These are phyloP conservation scores for Penicillium robsamsonii DNA, from an alignment of 495 filamentous ascomycete species.

Conservation along the genomic window DNA sequence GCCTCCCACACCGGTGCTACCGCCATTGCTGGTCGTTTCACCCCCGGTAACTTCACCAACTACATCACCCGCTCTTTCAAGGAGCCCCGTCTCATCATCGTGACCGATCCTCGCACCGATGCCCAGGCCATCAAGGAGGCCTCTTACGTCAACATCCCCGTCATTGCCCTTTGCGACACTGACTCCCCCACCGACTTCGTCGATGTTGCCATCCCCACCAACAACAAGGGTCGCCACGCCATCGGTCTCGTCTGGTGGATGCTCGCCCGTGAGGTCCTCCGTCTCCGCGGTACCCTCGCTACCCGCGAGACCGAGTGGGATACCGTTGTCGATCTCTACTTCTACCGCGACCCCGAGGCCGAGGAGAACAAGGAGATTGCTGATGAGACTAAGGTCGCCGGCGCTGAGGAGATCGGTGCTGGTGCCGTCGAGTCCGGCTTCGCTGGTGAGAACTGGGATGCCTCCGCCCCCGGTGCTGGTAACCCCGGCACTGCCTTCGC, in stretches of 20 bases:
- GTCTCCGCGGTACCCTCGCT: constrained; percentile 92
- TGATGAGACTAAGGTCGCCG: constrained; percentile 63
- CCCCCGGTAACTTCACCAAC: constrained; percentile 99
- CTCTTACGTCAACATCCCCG: constrained; percentile 99
- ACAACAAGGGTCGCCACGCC: constrained; percentile 99
- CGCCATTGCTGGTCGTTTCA: constrained; percentile 99
- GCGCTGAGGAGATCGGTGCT: constrained; percentile 80
- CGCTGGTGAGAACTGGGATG: constrained; percentile 56
- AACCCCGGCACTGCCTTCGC: constrained; percentile 59
- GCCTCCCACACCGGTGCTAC: constrained; percentile 94
- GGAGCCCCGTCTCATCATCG: constrained; percentile 98
- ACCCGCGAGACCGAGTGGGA: constrained; percentile 96
- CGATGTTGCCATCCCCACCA: constrained; percentile 98
- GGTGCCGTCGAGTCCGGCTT: constrained; percentile 79
- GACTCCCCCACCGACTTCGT: constrained; percentile 99
- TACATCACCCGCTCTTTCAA: constrained; percentile 99
- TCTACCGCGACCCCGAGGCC: constrained; percentile 99
- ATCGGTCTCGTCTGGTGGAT: constrained; percentile 99
- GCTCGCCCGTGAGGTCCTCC: constrained; percentile 98
- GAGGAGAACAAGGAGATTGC: constrained; percentile 92
- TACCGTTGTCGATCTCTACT: constrained; percentile 99
- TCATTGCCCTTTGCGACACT: constrained; percentile 97
- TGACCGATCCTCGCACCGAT: constrained; percentile 99
- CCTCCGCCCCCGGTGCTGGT: constrained; percentile 58
- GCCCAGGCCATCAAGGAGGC: constrained; percentile 99